A percentile compares a stretch with the other conserved stretches of the same genome.
Conservation (phyloP, 2,329 filamentous ascomycete species). For the Paecilomyces formosus region DNA sequence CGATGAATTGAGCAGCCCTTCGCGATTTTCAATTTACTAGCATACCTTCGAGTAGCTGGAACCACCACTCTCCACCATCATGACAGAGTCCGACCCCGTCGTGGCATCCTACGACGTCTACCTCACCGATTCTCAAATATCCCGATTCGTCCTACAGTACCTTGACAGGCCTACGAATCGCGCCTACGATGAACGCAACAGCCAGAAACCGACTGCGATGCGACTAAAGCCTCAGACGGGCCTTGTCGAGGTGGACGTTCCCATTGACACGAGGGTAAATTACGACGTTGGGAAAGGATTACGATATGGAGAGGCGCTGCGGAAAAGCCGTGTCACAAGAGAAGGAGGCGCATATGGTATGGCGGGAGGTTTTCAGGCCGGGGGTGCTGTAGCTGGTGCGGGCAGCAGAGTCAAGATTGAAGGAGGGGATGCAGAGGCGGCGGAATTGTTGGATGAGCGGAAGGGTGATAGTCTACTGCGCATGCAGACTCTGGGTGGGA, state of each 20-base stretch:
- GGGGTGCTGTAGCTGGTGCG: constrained; percentile 30
- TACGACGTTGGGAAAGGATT: constrained; percentile 82
- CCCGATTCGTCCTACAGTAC: constrained; percentile 80
- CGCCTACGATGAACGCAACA: constrained; percentile 51
- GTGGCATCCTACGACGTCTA: constrained; percentile 74
- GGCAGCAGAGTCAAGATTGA: constrained; percentile 12
- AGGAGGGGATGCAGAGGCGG: constrained; percentile 24
- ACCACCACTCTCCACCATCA: background rate
- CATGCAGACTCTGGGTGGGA: constrained; percentile 78
- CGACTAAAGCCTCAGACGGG: constrained; percentile 76
- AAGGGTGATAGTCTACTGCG: constrained; percentile 48
- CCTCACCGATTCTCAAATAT: constrained; percentile 66
- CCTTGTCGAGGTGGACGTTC: constrained; percentile 88
- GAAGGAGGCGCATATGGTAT: constrained; percentile 63
- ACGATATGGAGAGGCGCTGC: constrained; percentile 71
- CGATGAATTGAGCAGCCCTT: background rate
- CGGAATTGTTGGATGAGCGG: constrained; percentile 15
- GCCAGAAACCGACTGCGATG: constrained; percentile 59
- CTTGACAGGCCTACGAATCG: constrained; percentile 59
- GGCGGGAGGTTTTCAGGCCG: constrained; percentile 65
- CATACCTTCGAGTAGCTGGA: background rate
- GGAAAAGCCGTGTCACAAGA: constrained; percentile 44
- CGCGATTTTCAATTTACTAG: background rate
- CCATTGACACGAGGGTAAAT: constrained; percentile 61
- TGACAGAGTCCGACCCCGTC: constrained; percentile 49